Evolutionary conservation across 2,329 filamentous ascomycete genomes (phyloP).

Genomic region (Phyllosticta citribraziliensis): DNA sequence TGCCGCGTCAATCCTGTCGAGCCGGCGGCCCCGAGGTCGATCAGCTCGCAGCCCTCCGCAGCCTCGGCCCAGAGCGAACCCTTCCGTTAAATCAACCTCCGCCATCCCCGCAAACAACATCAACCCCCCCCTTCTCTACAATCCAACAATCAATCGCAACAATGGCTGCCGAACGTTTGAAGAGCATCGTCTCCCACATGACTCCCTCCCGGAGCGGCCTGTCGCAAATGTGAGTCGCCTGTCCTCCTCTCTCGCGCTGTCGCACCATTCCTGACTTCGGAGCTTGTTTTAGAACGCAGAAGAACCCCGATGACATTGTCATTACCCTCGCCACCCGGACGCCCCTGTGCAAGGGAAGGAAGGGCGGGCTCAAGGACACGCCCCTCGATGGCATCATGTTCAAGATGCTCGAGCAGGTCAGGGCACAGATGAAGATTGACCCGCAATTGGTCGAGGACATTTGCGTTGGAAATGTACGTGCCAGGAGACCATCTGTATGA

Average conservation of each 20-base stretch:
- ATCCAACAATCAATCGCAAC: background rate
- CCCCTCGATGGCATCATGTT: conserved; percentile 78
- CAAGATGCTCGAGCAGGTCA: conserved; percentile 60
- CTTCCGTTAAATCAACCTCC: conserved; percentile 7
- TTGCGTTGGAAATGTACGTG: conserved; percentile 74
- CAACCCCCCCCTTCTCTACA: background rate
- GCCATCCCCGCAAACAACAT: background rate
- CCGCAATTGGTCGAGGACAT: conserved; percentile 80
- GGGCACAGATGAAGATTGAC: conserved; percentile 63
- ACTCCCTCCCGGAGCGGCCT: conserved; percentile 62
- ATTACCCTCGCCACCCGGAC: conserved; percentile 89
- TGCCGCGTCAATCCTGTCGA: background rate
- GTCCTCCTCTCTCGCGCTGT: conserved; percentile 5
- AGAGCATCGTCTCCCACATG: conserved; percentile 79
- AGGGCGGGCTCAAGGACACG: conserved; percentile 94
- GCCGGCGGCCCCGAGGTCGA: conserved; percentile 11
- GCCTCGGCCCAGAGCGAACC: conserved; percentile 6
- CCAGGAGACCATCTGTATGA: conserved; percentile 4
- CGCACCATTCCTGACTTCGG: background rate
- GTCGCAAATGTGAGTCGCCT: conserved; percentile 59
- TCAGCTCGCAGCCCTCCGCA: background rate
- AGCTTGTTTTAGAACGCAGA: conserved; percentile 58
- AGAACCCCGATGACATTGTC: conserved; percentile 93
- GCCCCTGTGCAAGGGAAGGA: conserved; percentile 75
- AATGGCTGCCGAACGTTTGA: conserved; percentile 80